Percentiles rank a stretch among this genome's conserved stretches.
phyloP scores from a whole-genome alignment of 2,329 filamentous ascomycete species.

The Alternaria infectoria region DNA sequence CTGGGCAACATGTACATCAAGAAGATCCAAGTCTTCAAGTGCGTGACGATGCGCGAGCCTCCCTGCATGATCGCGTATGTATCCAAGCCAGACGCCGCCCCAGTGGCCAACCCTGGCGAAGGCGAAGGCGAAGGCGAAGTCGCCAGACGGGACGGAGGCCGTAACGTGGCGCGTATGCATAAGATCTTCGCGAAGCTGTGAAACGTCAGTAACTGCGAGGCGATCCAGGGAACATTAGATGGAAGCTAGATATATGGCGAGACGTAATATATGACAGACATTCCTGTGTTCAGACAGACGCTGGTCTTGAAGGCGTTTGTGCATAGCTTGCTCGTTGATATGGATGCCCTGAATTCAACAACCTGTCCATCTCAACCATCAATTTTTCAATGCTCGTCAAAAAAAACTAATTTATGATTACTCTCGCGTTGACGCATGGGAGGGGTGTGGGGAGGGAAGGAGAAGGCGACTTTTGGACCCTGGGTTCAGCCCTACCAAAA shows the following conservation, averaged over 20 bases:
- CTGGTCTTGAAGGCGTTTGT: too few relatives aligned
- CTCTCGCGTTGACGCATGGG: too few relatives aligned
- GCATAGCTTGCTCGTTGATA: too few relatives aligned
- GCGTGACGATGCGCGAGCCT: conserved; percentile 8
- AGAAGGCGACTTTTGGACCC: not conserved
- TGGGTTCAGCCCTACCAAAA: conserved; percentile 21
- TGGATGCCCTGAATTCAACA: too few relatives aligned
- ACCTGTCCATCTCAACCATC: too few relatives aligned
- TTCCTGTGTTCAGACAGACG: too few relatives aligned
- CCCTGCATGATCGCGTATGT: conserved; percentile 25
- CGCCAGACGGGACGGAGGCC: not conserved
- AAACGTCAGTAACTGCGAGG: not conserved
- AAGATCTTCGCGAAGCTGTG: conserved; percentile 1
- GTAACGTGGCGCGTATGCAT: conserved; percentile 2
- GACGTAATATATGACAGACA: not conserved
- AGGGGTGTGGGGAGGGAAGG: too few relatives aligned
- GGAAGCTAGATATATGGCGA: not conserved
- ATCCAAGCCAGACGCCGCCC: conserved; percentile 3
- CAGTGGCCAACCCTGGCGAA: not conserved
- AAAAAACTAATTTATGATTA: too few relatives aligned
- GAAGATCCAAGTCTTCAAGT: conserved; percentile 22
- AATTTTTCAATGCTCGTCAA: too few relatives aligned
- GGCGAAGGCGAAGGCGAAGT: not conserved
- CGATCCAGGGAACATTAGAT: too few relatives aligned
- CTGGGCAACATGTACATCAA: conserved; percentile 25